Base-by-base conservation (phyloP, 2,329 filamentous ascomycete species). In the Escovopsis sp. region DNA sequence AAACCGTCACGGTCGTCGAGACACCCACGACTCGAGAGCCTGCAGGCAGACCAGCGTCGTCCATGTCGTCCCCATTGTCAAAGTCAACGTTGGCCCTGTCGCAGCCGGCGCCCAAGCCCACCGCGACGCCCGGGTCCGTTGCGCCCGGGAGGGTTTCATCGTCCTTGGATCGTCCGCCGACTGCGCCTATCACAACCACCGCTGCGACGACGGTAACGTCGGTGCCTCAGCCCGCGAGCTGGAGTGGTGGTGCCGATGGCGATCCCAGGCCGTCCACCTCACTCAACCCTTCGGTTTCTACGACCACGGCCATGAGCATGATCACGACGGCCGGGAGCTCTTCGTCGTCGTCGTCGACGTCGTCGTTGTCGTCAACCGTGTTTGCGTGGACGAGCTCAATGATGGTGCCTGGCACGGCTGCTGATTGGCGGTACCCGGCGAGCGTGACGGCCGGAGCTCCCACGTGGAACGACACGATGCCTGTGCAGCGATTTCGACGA, bases 331-430 rank as follows among this genome's bases (percentile, higher is more conserved):
- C 21, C 11, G 3, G 21, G 21, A 25, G 21, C 21, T 25, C 21
- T 11, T 25, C 21, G 21, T 25, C 21, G 21, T 25, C 21, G 18
- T 30, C 44, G 10, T 41, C 42, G 9, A 44, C 48, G 12, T 38
- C 45, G 21, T 43, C 49, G n/a, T 5, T 5, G 5, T 21, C 19
- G n/a, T n/a, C n/a, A n/a, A n/a, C n/a, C n/a, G n/a, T n/a, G n/a
- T n/a, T n/a, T n/a, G n/a, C n/a, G n/a, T n/a, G n/a, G 19, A 21
- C 19, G 19, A 25, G 21, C 21, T 57, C 28, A 62, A 66, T 37
- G 43, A 66, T 35, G 63, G 63, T 14, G 48, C 48, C 34, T 66
- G 63, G 65, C 61, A 63, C 38, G 63, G 63, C 4, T 54, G 54
- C 1, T 66, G 65, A 11, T 9, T 8, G 21, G 8, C 8, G 21